Evolutionary conservation across 306 rosid species (phyloP), one percentile per base, ranked within the genome.

Genomic region (Leucaena leucocephala): DNA sequence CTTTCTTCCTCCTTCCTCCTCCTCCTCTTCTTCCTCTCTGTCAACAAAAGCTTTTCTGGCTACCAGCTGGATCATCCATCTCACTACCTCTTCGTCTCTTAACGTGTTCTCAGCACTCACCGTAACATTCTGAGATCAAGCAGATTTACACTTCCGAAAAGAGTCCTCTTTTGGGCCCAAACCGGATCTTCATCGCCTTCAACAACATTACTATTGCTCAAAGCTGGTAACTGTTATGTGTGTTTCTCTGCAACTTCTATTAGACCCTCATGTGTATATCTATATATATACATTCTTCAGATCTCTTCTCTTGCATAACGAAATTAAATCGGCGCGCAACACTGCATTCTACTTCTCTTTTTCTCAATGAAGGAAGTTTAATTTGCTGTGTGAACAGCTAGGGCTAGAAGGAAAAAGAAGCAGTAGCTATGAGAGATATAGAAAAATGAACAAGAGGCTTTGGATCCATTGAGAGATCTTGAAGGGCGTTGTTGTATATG

Each of bases 391-490:
- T 65, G 57, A 55, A 22, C 78, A 80, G 83, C 79, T 86, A 84
- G 85, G 85, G 82, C 82, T 64, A 77, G 68, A 76, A 55, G 34
- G 73, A 59, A 54, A 50, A 69, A 69, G 46, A 36, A 82, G 70
- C 38, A 68, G 62, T 42, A 48, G 49, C 59, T 76, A 65, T 67
- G 54, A 49, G 38, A 72, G 35, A 67, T 16, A 65, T 15, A 83
- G 59, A 71, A 64, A 81, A 80, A 27, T 0, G 27, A 27, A 55
- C 39, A 73, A 52, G 19, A 68, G 79, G 48, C 80, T 38, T 66
- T 86, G 82, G 74, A 84, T 82, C 79, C 80, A 74, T 82, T 85
- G 76, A 93, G 85, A 89, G 85, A 89, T 89, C 87, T 85, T 87
- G 82, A 86, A 74, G 68, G 83, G 58, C 38, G 78, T 82, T 85